Conservation (phyloP, 805 yeast genomes). For the Hyphopichia homilentoma region DNA sequence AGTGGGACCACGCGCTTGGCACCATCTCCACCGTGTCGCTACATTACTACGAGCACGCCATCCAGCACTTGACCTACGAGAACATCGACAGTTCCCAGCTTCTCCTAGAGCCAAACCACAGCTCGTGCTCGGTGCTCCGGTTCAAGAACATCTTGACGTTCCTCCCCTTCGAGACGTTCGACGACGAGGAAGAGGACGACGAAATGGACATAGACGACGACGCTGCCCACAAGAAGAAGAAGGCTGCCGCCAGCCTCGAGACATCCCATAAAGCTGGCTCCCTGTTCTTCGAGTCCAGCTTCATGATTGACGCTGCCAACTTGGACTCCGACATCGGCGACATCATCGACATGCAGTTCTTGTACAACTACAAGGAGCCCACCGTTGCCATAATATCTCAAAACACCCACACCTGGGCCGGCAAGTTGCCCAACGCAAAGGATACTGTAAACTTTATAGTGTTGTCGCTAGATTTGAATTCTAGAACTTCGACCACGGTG, state of each 20-base stretch:
- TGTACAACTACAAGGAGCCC: slow-evolving; percentile 76
- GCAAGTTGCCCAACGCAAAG: slow-evolving; percentile 54
- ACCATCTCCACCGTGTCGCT: slow-evolving; percentile 69
- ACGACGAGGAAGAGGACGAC: slow-evolving; percentile 36
- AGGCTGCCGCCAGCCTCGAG: slow-evolving; percentile 3
- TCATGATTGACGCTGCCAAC: slow-evolving; percentile 52
- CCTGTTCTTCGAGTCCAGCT: slow-evolving; percentile 48
- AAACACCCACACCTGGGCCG: slow-evolving; percentile 68
- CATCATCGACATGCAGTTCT: slow-evolving; percentile 67
- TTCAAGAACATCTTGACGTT: slow-evolving; percentile 69
- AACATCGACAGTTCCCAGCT: slow-evolving; percentile 41
- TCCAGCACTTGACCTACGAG: slow-evolving; percentile 48
- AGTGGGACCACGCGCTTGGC: slow-evolving; percentile 59
- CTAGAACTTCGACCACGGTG: slow-evolving; percentile 61
- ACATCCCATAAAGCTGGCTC: not conserved
- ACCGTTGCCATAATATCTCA: slow-evolving; percentile 69
- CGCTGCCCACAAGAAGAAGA: slow-evolving; percentile 14
- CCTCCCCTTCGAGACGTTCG: slow-evolving; percentile 55
- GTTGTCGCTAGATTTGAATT: slow-evolving; percentile 60
- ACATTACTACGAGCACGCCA: slow-evolving; percentile 78
- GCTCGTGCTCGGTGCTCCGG: slow-evolving; percentile 52
- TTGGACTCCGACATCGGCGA: slow-evolving; percentile 57
- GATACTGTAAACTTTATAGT: slow-evolving; percentile 64
- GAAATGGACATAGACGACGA: slow-evolving; percentile 34
- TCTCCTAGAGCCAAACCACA: slow-evolving; percentile 56